Percentiles rank a stretch among this genome's conserved stretches.
Conservation (phyloP, 2,329 filamentous ascomycete genomes). For the Ophiostoma quercus region DNA sequence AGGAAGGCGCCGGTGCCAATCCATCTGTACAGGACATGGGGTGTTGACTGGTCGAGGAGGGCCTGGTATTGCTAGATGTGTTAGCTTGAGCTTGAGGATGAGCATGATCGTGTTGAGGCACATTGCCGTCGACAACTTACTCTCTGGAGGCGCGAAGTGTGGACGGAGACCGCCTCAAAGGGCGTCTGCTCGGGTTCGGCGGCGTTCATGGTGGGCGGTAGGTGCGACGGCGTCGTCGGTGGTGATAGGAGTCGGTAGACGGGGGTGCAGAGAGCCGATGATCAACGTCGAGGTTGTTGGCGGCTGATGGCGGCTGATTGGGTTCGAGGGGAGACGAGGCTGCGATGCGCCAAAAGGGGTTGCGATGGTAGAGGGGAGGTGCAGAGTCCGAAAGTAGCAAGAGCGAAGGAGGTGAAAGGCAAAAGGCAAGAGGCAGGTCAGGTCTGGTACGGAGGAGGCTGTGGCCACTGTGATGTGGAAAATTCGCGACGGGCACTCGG, state of each 20-base stretch:
- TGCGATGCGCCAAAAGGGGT: conserved; percentile 15
- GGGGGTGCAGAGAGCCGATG: not conserved
- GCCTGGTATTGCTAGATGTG: conserved; percentile 76
- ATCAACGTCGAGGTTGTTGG: not conserved
- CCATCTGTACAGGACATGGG: conserved; percentile 87
- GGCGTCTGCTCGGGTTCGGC: conserved; percentile 84
- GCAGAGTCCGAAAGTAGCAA: not conserved
- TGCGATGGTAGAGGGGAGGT: not conserved
- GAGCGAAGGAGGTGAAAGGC: conserved; percentile 13
- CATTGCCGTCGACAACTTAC: conserved; percentile 38
- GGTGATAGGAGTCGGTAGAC: not conserved
- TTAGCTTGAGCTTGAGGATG: not conserved
- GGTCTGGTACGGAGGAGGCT: conserved; percentile 3
- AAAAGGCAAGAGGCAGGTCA: not conserved
- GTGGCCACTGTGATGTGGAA: conserved; percentile 16
- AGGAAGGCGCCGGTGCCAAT: conserved; percentile 71
- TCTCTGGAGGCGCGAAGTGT: conserved; percentile 69
- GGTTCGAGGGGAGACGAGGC: not conserved
- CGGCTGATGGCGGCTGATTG: too few species aligned
- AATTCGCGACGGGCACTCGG: conserved; percentile 18
- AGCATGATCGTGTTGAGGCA: not conserved
- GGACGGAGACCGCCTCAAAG: conserved; percentile 82
- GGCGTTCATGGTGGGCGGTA: conserved; percentile 63
- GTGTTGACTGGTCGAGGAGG: conserved; percentile 88
- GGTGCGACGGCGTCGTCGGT: not conserved